Evolutionary conservation across 1,284 basidiomycete genomes (phyloP).

Genomic region (Heterobasidion occidentale): DNA sequence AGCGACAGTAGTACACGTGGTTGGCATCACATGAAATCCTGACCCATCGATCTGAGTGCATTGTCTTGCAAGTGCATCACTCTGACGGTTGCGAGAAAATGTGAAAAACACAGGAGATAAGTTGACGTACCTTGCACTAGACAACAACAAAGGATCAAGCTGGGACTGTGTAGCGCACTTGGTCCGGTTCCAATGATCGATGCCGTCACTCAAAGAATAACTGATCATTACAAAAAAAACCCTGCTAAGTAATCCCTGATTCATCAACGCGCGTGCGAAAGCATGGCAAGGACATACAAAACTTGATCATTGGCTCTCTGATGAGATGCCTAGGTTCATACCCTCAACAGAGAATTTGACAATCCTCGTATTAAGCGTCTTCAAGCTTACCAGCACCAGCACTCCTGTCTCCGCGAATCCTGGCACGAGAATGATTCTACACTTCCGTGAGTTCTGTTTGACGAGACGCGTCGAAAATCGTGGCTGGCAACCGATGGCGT

Average conservation of each 20-base stretch:
- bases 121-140: too few species aligned
- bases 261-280: neutral
- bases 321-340: neutral
- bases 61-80: too few species aligned
- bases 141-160: too few species aligned
- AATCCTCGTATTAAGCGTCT: slow-evolving; percentile 40
- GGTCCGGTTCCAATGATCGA: neutral
- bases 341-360: slow-evolving; percentile 24
- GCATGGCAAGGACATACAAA: neutral
- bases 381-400: slow-evolving; percentile 56
- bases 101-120: too few species aligned
- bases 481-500: slow-evolving; percentile 91
- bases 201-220: neutral
- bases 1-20: neutral
- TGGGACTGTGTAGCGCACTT: too few species aligned
- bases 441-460: slow-evolving; percentile 33
- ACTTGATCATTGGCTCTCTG: neutral
- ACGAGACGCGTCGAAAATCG: slow-evolving; percentile 72
- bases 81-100: too few species aligned
- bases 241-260: neutral
- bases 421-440: slow-evolving; percentile 81
- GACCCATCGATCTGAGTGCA: neutral
- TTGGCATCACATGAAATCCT: neutral
- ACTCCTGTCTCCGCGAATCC: slow-evolving; percentile 63
- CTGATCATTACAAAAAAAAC: neutral